Evolutionary conservation across 2,329 filamentous ascomycete genomes (phyloP), one percentile per base, ranked within the genome.

Genomic region (Coniochaeta sp.): DNA sequence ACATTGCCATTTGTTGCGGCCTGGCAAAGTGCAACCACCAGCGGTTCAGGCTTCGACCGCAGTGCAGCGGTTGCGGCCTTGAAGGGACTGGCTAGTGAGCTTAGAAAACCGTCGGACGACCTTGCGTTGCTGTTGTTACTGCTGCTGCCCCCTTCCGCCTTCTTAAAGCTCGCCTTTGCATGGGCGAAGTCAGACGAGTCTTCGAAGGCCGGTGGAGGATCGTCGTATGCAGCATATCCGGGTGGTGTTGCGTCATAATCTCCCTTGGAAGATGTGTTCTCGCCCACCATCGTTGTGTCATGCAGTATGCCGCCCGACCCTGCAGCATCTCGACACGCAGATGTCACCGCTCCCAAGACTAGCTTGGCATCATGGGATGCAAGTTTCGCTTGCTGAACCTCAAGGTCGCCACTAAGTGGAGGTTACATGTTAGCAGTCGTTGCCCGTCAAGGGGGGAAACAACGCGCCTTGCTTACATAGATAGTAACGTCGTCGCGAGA

Each of bases 11-110:
- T 64, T 1, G 68, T 63, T 2, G 69, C 67, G 1, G 73, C 74
- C 36, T 74, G 67, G 17, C 73, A 76, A 19, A 75, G 69, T 1
- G 73, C 72, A 0, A 71, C 70, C 0, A 73, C 73, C 3, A 76
- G 61, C 1, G 73, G 74, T 16, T 74, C 73, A 0, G 74, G 72
- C n/a, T 73, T 74, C 0, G 72, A 36, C 26, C 67, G 64, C 6
- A 76, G 62, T 8, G 63, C 64, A 7, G 70, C 63, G 0, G 73
- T 72, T 60, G 75, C 67, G 12, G 72, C 73, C 22, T 72, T 74
- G 64, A 74, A 72, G 38, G 38, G 38, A 16, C 38, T 17, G 38
- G 38, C 38, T 6, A 43, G 38, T 17, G 38, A 43, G 38, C 38
- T 17, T 16, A 43, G 38, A 19, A 43, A 43, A 8, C 38, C 38